Evolutionary conservation across 1,284 basidiomycete species (phyloP).

Genomic region (Ustilago crameri): DNA sequence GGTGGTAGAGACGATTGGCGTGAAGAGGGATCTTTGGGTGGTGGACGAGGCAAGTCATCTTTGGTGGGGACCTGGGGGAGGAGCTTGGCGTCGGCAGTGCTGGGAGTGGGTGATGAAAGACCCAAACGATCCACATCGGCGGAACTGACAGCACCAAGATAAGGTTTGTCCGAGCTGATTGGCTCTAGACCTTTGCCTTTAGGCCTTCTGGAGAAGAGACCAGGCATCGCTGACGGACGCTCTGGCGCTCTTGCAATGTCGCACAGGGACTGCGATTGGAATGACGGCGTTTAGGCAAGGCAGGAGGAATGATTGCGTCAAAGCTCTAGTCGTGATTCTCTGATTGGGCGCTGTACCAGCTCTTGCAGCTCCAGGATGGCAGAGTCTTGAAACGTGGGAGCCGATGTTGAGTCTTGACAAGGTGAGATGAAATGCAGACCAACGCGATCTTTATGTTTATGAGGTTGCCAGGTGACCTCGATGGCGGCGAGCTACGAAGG

Average conservation of each 20-base stretch:
- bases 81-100: slow-evolving; percentile 34
- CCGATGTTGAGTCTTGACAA: neutral
- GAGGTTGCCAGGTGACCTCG: too few species aligned
- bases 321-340: too few species aligned
- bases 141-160: slow-evolving; percentile 30
- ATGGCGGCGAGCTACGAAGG: too few species aligned
- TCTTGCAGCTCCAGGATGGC: too few species aligned
- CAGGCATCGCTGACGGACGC: slow-evolving; percentile 30
- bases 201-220: slow-evolving; percentile 39
- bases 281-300: neutral
- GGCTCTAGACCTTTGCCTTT: slow-evolving; percentile 14
- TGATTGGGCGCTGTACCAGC: too few species aligned
- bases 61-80: slow-evolving; percentile 42
- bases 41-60: slow-evolving; percentile 29
- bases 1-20: slow-evolving; percentile 1
- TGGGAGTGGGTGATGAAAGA: slow-evolving; percentile 39
- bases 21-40: slow-evolving; percentile 8
- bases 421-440: neutral
- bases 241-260: slow-evolving; percentile 1
- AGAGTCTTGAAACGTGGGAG: neutral
- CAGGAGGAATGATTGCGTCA: too few species aligned
- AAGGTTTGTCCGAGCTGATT: slow-evolving; percentile 9
- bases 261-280: neutral
- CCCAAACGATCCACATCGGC: slow-evolving; percentile 38
- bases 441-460: neutral